Percentiles rank a stretch among this genome's conserved stretches.
phyloP scores from a whole-genome alignment of 108 stramenopile genomes.

The Cyclotella atomus region DNA sequence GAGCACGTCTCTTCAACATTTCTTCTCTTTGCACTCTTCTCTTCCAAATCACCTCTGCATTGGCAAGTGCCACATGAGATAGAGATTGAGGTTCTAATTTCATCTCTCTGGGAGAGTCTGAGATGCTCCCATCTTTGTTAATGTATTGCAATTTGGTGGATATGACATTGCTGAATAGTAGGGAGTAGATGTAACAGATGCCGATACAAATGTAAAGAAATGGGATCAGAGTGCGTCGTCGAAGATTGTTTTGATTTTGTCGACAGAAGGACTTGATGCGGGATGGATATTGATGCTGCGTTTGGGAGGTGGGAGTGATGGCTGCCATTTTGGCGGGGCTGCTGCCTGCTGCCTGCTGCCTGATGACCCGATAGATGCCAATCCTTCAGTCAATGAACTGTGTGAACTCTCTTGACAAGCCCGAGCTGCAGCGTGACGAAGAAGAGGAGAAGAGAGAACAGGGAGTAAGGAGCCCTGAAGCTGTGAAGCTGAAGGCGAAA shows the following conservation, averaged over 20 bases:
- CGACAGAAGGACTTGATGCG: slow-evolving; percentile 39
- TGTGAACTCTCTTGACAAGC: too few relatives aligned
- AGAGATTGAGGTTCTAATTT: slow-evolving; percentile 25
- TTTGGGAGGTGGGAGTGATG: background rate
- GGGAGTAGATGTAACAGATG: slow-evolving; percentile 20
- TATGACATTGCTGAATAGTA: slow-evolving; percentile 10
- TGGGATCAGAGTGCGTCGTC: slow-evolving; percentile 10
- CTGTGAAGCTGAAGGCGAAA: too few relatives aligned
- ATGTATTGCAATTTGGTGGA: background rate
- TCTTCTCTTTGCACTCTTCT: slow-evolving; percentile 4
- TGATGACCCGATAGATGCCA: too few relatives aligned
- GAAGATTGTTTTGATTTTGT: slow-evolving; percentile 26
- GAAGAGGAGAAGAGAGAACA: too few relatives aligned
- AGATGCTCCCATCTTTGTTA: background rate
- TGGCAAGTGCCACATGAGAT: slow-evolving; percentile 24
- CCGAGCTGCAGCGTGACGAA: too few relatives aligned
- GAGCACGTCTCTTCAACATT: slow-evolving; percentile 10
- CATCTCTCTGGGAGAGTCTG: background rate
- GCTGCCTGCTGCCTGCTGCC: too few relatives aligned
- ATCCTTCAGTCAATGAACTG: too few relatives aligned
- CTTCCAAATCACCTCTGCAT: slow-evolving; percentile 25
- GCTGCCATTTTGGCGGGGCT: background rate
- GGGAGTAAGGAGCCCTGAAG: too few relatives aligned
- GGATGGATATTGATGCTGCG: slow-evolving; percentile 12
- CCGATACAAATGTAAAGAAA: slow-evolving; percentile 12